A percentile compares a stretch with the other conserved stretches of the same genome.
Evolutionary conservation across 805 yeast species (phyloP).

Genomic region (Wickerhamiella nectarea): DNA sequence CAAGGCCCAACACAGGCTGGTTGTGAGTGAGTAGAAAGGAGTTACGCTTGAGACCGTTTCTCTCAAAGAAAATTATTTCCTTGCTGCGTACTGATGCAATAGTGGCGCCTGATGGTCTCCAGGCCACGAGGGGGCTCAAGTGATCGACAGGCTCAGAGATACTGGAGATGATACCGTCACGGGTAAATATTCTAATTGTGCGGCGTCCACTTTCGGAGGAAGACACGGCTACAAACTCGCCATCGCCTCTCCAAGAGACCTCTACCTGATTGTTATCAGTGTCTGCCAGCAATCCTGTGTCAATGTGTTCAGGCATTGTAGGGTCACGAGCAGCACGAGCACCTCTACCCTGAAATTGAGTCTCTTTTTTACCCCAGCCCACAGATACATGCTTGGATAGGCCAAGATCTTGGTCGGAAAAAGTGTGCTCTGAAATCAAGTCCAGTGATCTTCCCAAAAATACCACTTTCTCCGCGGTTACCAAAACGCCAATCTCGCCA

Average conservation of each 20-base stretch:
- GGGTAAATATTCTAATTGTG: constrained; percentile 65
- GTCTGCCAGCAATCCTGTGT: constrained; percentile 47
- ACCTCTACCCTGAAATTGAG: constrained; percentile 93
- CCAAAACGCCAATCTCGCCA: constrained; percentile 67
- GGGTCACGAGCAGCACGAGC: constrained; percentile 70
- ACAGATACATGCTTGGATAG: constrained; percentile 78
- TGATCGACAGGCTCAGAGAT: constrained; percentile 85
- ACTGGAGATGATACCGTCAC: constrained; percentile 61
- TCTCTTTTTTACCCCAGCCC: constrained; percentile 97
- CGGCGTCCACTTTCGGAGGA: constrained; percentile 54
- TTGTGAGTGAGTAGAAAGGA: constrained; percentile 55
- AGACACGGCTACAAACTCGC: constrained; percentile 64
- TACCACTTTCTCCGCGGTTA: constrained; percentile 37
- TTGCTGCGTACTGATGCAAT: constrained; percentile 68
- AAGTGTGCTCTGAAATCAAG: constrained; percentile 51
- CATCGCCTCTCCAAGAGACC: constrained; percentile 93
- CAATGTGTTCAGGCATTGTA: constrained; percentile 62
- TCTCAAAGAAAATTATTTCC: constrained; percentile 64
- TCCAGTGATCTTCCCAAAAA: constrained; percentile 67
- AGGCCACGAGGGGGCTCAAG: constrained; percentile 55
- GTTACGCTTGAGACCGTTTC: constrained; percentile 86
- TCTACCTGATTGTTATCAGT: constrained; percentile 35
- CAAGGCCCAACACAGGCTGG: constrained; percentile 33
- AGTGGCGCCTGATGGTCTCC: constrained; percentile 86
- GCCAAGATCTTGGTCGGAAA: constrained; percentile 50